phyloP scores from a whole-genome alignment of 1,284 basidiomycete genomes.

The Cerioporus squamosus region DNA sequence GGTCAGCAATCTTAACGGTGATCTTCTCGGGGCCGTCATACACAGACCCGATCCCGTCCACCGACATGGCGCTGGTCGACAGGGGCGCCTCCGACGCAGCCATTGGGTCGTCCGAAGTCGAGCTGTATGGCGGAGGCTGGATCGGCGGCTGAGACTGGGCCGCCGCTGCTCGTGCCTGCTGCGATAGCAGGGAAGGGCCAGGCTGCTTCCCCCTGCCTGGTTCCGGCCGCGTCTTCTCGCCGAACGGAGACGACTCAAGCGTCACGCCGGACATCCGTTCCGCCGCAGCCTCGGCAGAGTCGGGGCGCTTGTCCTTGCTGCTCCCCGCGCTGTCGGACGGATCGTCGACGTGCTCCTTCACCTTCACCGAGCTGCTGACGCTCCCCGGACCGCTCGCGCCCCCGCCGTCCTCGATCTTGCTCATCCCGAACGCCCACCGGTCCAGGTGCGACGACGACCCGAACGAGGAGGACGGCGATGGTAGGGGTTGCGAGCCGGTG shows the following conservation, averaged over 20 bases:
- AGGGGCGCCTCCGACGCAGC: conserved; percentile 26
- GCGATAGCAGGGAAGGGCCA: conserved; percentile 83
- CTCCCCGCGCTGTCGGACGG: not conserved
- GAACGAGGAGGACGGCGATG: conserved; percentile 75
- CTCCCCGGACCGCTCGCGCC: conserved; percentile 32
- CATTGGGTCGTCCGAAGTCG: conserved; percentile 21
- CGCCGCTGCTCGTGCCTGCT: conserved; percentile 59
- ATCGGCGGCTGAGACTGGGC: not conserved
- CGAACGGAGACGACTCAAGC: conserved; percentile 55
- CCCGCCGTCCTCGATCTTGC: conserved; percentile 59
- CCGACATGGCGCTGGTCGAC: conserved; percentile 47
- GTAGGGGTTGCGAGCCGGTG: conserved; percentile 93
- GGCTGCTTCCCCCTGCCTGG: conserved; percentile 37
- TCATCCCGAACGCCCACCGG: conserved; percentile 94
- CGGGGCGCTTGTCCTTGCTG: conserved; percentile 30
- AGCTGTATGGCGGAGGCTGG: conserved; percentile 26
- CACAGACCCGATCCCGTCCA: conserved; percentile 35
- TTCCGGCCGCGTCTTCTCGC: conserved; percentile 54
- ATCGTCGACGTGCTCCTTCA: conserved; percentile 23
- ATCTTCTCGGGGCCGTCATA: conserved; percentile 70
- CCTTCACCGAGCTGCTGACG: conserved; percentile 24
- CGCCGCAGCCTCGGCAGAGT: conserved; percentile 52
- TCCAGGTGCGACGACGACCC: conserved; percentile 84
- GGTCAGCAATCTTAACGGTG: conserved; percentile 98
- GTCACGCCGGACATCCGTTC: conserved; percentile 72